Percentiles rank a stretch among this genome's conserved stretches.
Evolutionary conservation across 1,284 basidiomycete species (phyloP).

Genomic region (Cutaneotrichosporon sp.): DNA sequence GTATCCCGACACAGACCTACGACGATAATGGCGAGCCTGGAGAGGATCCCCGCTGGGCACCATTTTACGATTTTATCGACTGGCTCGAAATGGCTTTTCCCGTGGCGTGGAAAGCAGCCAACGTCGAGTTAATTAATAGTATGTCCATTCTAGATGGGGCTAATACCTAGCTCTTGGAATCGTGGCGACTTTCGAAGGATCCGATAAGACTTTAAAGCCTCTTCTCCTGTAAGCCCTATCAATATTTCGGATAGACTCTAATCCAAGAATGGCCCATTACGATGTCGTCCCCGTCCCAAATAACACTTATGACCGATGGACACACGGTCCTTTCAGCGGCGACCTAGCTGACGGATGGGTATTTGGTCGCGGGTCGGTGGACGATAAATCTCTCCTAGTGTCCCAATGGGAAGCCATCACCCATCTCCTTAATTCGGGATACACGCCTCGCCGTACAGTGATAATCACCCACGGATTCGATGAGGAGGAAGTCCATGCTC

Average conservation of each 20-base stretch:
- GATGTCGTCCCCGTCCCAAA: constrained; percentile 52
- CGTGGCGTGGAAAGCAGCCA: constrained; percentile 34
- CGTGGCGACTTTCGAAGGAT: constrained; percentile 55
- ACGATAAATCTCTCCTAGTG: constrained; percentile 52
- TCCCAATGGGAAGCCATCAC: constrained; percentile 54
- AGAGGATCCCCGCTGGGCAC: constrained; percentile 50
- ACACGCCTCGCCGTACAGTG: constrained; percentile 46
- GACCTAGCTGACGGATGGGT: constrained; percentile 47
- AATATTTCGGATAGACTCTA: too few relatives aligned
- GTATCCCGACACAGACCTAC: constrained; percentile 47
- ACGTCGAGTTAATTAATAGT: constrained; percentile 55
- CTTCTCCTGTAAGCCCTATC: constrained; percentile 44
- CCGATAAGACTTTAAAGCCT: constrained; percentile 55
- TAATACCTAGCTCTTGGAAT: constrained; percentile 51
- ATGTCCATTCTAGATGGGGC: constrained; percentile 9
- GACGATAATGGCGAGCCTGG: constrained; percentile 52
- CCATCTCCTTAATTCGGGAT: constrained; percentile 43
- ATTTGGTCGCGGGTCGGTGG: constrained; percentile 50
- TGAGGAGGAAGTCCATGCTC: constrained; percentile 50
- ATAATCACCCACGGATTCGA: constrained; percentile 51
- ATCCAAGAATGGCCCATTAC: constrained; percentile 49
- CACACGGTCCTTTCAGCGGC: constrained; percentile 49
- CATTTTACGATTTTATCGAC: constrained; percentile 49
- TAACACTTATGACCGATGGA: constrained; percentile 50
- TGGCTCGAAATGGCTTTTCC: constrained; percentile 49